Conservation (phyloP, 2,329 filamentous ascomycete species). For the Talaromyces pinophilus region DNA sequence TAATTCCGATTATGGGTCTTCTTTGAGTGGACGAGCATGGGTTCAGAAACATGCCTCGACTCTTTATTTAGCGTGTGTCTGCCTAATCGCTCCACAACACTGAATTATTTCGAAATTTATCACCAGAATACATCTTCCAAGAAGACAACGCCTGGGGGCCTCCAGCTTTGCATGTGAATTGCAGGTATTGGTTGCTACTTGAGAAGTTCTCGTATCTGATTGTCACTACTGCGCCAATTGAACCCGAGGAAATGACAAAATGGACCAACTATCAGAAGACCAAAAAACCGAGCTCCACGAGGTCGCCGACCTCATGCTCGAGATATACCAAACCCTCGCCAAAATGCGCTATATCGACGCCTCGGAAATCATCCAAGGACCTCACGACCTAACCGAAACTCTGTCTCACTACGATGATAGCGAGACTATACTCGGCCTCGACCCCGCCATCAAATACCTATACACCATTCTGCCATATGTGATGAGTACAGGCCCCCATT, state of each 20-base stretch:
- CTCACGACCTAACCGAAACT: neutral
- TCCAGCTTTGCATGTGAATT: neutral
- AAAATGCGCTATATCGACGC: conserved; percentile 32
- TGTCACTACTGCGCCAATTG: neutral
- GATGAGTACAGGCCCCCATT: neutral
- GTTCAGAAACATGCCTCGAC: too few relatives aligned
- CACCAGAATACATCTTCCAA: neutral
- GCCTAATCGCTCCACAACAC: neutral
- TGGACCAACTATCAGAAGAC: neutral
- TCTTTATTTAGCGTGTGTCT: neutral
- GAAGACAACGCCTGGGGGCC: neutral
- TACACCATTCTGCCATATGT: neutral
- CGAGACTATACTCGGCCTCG: neutral
- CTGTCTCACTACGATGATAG: neutral
- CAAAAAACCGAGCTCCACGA: conserved; percentile 26
- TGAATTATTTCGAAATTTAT: neutral
- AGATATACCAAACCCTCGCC: conserved; percentile 34
- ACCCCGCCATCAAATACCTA: neutral
- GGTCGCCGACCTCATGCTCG: conserved; percentile 32
- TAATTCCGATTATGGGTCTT: too few relatives aligned
- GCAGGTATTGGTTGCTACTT: neutral
- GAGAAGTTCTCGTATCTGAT: neutral
- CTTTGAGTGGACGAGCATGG: too few relatives aligned
- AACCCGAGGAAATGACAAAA: neutral
- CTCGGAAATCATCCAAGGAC: neutral